Conservation (phyloP, 345 rosid species). For the Chamaenerion angustifolium region DNA sequence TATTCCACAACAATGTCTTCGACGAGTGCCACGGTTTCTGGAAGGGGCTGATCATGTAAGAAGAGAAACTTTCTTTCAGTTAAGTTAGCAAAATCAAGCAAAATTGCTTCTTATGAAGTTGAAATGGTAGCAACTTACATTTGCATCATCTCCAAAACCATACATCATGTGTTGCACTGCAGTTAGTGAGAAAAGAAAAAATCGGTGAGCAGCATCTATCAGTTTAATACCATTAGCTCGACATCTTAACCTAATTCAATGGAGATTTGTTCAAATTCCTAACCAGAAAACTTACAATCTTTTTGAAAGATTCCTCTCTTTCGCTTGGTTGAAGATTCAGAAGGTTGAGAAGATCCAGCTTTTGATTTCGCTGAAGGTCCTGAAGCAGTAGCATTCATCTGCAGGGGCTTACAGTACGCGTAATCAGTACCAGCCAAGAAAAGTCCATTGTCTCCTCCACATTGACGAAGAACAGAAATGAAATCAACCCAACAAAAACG, state of each 20-base stretch:
- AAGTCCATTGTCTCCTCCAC: too few species aligned
- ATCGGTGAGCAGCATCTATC: too few species aligned
- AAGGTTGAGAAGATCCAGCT: constrained; percentile 49
- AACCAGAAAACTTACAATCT: constrained; percentile 40
- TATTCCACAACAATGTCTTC: constrained; percentile 92
- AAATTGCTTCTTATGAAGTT: too few species aligned
- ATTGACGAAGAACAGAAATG: too few species aligned
- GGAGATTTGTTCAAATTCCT: too few species aligned
- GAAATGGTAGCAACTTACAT: constrained; percentile 10
- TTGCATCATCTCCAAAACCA: constrained; percentile 85
- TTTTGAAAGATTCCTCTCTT: constrained; percentile 76
- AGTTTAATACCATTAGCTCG: too few species aligned
- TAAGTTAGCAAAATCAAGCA: not conserved
- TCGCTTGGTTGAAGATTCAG: constrained; percentile 62
- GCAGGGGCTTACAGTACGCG: too few species aligned
- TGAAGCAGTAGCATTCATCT: constrained; percentile 8
- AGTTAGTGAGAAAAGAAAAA: not conserved
- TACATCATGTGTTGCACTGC: constrained; percentile 97
- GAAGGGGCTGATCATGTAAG: constrained; percentile 51
- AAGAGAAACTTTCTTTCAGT: too few species aligned
- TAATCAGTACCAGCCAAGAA: too few species aligned
- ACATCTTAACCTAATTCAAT: too few species aligned
- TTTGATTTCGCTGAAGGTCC: constrained; percentile 48
- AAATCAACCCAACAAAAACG: too few species aligned
- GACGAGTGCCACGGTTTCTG: constrained; percentile 83